Conservation (phyloP, 2,329 filamentous ascomycete genomes). For the Clonostachys sp. region DNA sequence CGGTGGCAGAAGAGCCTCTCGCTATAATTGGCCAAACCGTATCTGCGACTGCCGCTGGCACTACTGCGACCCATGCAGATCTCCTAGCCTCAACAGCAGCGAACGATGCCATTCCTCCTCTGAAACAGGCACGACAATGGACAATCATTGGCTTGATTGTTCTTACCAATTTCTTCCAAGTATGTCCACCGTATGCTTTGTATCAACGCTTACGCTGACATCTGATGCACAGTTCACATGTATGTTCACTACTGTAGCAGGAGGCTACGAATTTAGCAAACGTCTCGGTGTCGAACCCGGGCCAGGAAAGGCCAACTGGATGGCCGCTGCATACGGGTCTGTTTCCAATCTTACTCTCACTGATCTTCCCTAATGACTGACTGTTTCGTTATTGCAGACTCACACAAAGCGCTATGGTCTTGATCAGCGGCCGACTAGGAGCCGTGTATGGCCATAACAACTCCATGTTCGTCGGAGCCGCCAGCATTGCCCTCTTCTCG, state of each 20-base stretch:
- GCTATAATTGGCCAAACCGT: too few relatives aligned
- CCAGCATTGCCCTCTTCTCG: constrained; percentile 35
- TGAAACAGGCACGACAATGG: too few relatives aligned
- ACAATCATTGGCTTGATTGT: too few relatives aligned
- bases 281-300: constrained; percentile 16
- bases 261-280: constrained; percentile 17
- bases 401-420: constrained; percentile 46
- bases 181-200: too few relatives aligned
- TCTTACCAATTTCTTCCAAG: too few relatives aligned
- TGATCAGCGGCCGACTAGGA: constrained; percentile 45
- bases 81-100: too few relatives aligned
- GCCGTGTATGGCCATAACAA: constrained; percentile 47
- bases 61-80: too few relatives aligned
- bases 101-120: too few relatives aligned
- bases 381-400: constrained; percentile 20
- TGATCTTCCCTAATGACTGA: neutral
- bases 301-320: constrained; percentile 29
- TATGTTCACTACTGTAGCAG: constrained; percentile 18
- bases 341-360: constrained; percentile 3
- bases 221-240: constrained; percentile 14
- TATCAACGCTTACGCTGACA: too few relatives aligned
- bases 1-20: too few relatives aligned
- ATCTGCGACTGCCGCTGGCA: too few relatives aligned
- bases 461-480: constrained; percentile 35
- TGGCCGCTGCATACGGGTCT: constrained; percentile 29